These are phyloP conservation scores for Pleurostoma richardsiae DNA, from an alignment of 2,329 filamentous ascomycete genomes.

Conservation along the genomic window DNA sequence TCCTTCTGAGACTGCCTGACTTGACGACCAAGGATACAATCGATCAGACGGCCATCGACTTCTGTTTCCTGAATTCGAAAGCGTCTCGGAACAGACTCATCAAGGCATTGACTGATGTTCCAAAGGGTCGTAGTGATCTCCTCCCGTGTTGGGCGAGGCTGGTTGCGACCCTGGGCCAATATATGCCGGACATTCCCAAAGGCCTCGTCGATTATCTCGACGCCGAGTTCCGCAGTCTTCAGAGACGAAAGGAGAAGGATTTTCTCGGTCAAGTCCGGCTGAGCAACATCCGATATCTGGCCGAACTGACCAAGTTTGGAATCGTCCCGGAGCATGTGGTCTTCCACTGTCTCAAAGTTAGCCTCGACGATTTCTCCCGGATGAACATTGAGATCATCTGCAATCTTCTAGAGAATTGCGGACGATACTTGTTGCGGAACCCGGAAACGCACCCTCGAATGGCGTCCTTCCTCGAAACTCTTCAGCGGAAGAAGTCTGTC, in stretches of 20 bases:
- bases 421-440: constrained; percentile 86
- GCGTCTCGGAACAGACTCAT: constrained; percentile 91
- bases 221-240: constrained; percentile 92
- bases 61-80: constrained; percentile 98
- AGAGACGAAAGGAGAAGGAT: constrained; percentile 95
- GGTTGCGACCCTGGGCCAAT: constrained; percentile 86
- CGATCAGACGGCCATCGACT: constrained; percentile 90
- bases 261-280: constrained; percentile 91
- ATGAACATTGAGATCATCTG: constrained; percentile 99
- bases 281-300: constrained; percentile 94
- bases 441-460: constrained; percentile 90
- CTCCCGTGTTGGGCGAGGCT: constrained; percentile 89
- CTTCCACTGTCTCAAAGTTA: constrained; percentile 97
- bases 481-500: constrained; percentile 92
- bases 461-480: constrained; percentile 87
- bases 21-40: constrained; percentile 87
- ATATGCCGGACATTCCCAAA: constrained; percentile 92
- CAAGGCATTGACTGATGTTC: constrained; percentile 89
- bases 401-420: constrained; percentile 92
- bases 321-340: constrained; percentile 98
- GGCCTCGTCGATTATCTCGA: constrained; percentile 89
- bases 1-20: constrained; percentile 84
- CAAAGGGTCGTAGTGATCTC: constrained; percentile 87
- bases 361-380: constrained; percentile 92
- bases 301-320: constrained; percentile 95